These are phyloP conservation scores for Mortierella sp. DNA, from an alignment of 371 early-diverging fungal genomes.

Conservation along the genomic window DNA sequence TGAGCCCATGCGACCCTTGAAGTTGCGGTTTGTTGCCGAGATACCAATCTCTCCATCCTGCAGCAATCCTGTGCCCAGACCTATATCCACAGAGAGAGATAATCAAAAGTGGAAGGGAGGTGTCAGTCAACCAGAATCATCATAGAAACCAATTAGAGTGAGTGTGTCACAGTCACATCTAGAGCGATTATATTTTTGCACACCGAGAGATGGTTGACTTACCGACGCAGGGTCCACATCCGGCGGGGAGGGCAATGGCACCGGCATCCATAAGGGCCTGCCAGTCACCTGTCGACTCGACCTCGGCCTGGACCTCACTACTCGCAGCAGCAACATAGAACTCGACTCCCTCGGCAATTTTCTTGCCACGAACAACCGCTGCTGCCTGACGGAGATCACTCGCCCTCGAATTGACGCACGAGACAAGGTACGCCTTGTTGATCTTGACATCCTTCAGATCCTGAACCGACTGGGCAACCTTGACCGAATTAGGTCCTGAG, in stretches of 20 bases:
- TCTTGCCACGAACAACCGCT: conserved; percentile 79
- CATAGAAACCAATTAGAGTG: background rate
- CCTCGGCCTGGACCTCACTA: conserved; percentile 90
- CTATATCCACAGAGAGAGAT: conserved; percentile 32
- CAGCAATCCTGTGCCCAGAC: conserved; percentile 90
- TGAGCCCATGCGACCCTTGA: conserved; percentile 98
- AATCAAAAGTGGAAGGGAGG: background rate
- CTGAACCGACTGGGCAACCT: conserved; percentile 84
- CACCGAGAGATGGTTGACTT: conserved; percentile 18
- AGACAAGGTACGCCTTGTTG: conserved; percentile 96
- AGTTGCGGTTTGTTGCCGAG: conserved; percentile 97
- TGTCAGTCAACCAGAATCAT: background rate
- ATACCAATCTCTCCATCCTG: conserved; percentile 96
- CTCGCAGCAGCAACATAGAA: conserved; percentile 96
- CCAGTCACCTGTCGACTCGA: conserved; percentile 91
- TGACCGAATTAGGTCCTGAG: conserved; percentile 96
- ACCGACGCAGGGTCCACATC: conserved; percentile 98
- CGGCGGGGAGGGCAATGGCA: conserved; percentile 90
- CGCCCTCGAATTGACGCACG: conserved; percentile 93
- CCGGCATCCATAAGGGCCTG: conserved; percentile 87
- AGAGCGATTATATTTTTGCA: background rate
- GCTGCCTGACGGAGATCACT: conserved; percentile 92
- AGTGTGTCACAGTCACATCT: conserved; percentile 5
- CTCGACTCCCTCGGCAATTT: conserved; percentile 88
- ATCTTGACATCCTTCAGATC: conserved; percentile 83